Base-by-base conservation (phyloP, 306 rosid genomes). In the Quercus berberidifolia region DNA sequence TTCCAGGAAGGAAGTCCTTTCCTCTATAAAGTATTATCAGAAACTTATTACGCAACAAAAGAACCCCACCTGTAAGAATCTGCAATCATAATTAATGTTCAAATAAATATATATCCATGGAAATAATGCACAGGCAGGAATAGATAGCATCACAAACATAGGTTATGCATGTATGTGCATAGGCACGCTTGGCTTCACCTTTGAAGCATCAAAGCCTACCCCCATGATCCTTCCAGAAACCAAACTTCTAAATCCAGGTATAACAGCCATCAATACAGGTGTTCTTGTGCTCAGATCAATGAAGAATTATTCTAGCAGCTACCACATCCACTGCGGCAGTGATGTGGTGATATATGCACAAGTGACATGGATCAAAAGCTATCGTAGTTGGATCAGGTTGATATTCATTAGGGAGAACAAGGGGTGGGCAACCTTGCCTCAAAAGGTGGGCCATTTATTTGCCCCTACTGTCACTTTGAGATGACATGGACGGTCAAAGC, bases 11-110 rank as follows among this genome's bases (percentile, higher is more conserved):
- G 85, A 90, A 91, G 85, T 93, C 98, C 65, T 93, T 89, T 78
- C 98, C 98, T 82, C 95, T 87, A 74, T 90, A 91, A 62, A 93
- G 90, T 86, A 91, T 70, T 51, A 93, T 87, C 55, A 86, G 65
- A 79, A 83, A 91, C 83, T 93, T 93, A 79, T 93, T 91, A 49
- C 93, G 93, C 65, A 93, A 86, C 83, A 93, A 80, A 71, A 93
- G 87, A 82, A 83, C 87, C 81, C 98, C 98, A 46, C 97, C 97
- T 14, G 95, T 91, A 72, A 91, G 98, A 85, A 18, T 65, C 97
- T 94, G 96, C 86, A 85, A 69, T 49, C 52, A 82, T 67, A 62
- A 86, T 64, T 35, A 69, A 52, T 80, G 78, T 81, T 71, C 70
- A 35, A 46, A 19, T 33, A 52, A 38, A 17, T 30, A 63, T 17